Base-by-base conservation (phyloP, 208 protist species). In the Acanthamoeba lenticulata region DNA sequence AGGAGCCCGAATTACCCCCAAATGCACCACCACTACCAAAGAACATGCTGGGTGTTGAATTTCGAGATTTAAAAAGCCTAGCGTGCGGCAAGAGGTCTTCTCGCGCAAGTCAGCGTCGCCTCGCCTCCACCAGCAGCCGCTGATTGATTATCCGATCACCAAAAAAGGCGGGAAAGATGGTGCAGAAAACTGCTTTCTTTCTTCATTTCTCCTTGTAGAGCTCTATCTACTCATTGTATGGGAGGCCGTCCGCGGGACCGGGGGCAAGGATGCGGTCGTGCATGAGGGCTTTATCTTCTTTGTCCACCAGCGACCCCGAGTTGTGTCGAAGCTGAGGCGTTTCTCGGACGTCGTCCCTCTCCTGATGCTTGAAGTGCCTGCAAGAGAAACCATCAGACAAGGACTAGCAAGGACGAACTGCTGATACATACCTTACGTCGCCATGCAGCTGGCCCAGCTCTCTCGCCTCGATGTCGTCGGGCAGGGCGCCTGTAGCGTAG, bases 391-490 rank as follows among this genome's bases (percentile, higher is more conserved):
- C 5, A 36, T 1, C 9, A 77, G 27, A 1, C 21, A 13, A 42
- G 29, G 24, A 60, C 6, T 11, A 88, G 13, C 34, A 57, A 88
- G 24, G 44, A 0, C n/a, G 7, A 34, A 5, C 24, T 2, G 40
- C 27, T 81, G 42, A 32, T 24, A 60, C 27, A 27, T 55, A 90
- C 81, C 49, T 90, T 5, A 90, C 32, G 34, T 90, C 81, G 2
- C 81, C 81, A 38, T 90, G 52, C 29, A 90, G n/a, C 27, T 90
- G 49, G 49, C 81, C 81, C 17, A 90, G 81, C 38, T 90, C 81
- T 90, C 81, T 27, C 4, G 81, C 27, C 81, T 90, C 81, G 38
- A 90, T 90, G 45, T 90, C 81, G 44, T 65, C 81, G 52, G 81
- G 81, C 2, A 90, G n/a, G 45, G 13, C 29, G 21, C 69, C 69